Base-by-base conservation (phyloP, 2,329 filamentous ascomycete species). In the Paraphoma chrysanthemicola region DNA sequence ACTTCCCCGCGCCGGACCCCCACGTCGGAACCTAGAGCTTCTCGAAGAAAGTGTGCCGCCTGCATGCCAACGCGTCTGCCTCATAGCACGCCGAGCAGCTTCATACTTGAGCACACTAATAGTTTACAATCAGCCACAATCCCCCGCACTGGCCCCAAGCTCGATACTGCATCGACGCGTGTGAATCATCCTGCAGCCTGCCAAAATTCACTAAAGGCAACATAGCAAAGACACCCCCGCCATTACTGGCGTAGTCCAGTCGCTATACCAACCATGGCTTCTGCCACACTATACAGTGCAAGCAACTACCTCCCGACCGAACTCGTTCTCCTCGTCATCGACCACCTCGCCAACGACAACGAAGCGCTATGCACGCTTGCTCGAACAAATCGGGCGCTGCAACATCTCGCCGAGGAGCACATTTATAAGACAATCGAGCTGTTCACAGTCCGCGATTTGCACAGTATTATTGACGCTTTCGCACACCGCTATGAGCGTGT, bases 381-480 rank as follows among this genome's bases (percentile, higher is more conserved):
- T 7, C 67, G 50, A 33, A 74, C 73, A 29, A 71, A 72, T 54
- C 64, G 59, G 12, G 55, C 55, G 39, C 59, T 76, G 47, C 72
- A 75, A 54, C 54, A 61, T 29, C 60, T 76, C 11, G 60, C 67
- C 42, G 73, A 77, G 45, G 68, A 72, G 47, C 66, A 65, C 45
- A 56, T 77, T 9, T 77, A 76, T 60, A 66, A 62, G 44, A 64
- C 56, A 16, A 70, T 77, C 54, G 58, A 68, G 28, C 60, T 77
- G 3, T 53, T 60, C 10, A 69, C 62, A 1, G 73, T 74, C 4
- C 50, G 60, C 12, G 56, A 70, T 43, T 66, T 75, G 2, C 57
- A 60, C 17, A 59, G 55, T 18, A 70, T 76, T 42, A 62, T 69
- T 38, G 29, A 60, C 3, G 69, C 70, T 29, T 72, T 77, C 30